Evolutionary conservation across 495 filamentous ascomycete genomes (phyloP), one percentile per base, ranked within the genome.

Genomic region (Aspergillus nidulans): DNA sequence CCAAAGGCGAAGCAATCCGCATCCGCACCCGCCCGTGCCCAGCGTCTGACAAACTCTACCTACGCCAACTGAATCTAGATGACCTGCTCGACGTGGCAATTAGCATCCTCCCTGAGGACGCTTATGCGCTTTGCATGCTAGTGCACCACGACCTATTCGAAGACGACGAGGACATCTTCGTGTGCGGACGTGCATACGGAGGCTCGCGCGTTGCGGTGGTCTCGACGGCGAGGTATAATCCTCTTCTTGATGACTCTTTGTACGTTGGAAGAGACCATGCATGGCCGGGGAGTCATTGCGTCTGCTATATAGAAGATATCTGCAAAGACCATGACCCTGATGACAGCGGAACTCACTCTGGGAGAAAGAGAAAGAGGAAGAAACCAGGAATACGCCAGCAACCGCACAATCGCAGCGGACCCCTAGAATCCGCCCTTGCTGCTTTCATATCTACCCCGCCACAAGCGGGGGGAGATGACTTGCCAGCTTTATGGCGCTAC

Each of bases 141-240:
- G 66, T 82, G 0, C 60, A 83, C 16, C 80, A 85, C 18, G 86
- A 90, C 61, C 62, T 88, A 36, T 88, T 81, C 63, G 84, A 88
- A 61, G 78, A 81, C 58, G 81, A 85, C 3, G 78, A 86, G 4
- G 86, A 88, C 53, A 79, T 81, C 25, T 88, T 87, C 55, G 82
- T 78, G 53, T 87, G 85, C 59, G 86, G 85, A 3, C 71, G 81
- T 24, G 85, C 86, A 15, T 88, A 86, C 56, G 86, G 85, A 13
- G 82, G 77, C 1, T 81, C 77, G 55, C 69, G 86, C 5, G 72
- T 88, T 4, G 72, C 76, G 1, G 79, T 87, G 6, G 81, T 88
- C 1, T 82, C 79, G 0, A 76, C 69, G 10, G 77, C 84, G 3
- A 66, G 85, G 52, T 88, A 89, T 56, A 65, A 83, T 46, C 85